Conservation (phyloP, 2,329 filamentous ascomycete genomes). For the Rhynchosporium secalis region DNA sequence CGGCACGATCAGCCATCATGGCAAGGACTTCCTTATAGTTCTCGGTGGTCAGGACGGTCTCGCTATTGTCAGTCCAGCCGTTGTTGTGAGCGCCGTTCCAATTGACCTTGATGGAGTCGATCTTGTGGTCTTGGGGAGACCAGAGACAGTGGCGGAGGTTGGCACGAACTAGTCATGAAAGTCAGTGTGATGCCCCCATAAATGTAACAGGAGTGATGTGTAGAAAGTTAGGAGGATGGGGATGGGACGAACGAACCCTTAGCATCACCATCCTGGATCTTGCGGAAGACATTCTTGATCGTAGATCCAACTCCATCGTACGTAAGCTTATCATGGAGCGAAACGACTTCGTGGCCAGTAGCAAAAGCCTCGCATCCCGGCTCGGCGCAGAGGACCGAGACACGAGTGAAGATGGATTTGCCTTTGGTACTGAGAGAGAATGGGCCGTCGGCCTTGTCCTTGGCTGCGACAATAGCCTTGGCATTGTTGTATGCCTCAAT, state of each 20-base stretch:
- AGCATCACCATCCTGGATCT: conserved; percentile 2
- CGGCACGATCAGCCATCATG: background rate
- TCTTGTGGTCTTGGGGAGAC: conserved; percentile 14
- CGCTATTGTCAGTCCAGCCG: conserved; percentile 5
- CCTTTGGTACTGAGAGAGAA: background rate
- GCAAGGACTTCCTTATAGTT: conserved; percentile 3
- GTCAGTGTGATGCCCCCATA: background rate
- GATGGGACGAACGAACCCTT: background rate
- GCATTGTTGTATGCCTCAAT: background rate
- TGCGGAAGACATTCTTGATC: conserved; percentile 3
- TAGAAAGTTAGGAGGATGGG: background rate
- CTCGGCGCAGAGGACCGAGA: background rate
- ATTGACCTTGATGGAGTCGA: conserved; percentile 14
- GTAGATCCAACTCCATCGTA: background rate
- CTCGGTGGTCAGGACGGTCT: conserved; percentile 17
- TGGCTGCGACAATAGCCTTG: background rate
- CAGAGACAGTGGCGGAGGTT: conserved; percentile 17
- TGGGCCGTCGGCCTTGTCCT: background rate
- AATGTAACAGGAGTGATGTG: too few relatives aligned
- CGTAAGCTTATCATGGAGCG: background rate
- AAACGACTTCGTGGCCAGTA: conserved; percentile 15
- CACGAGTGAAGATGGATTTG: background rate
- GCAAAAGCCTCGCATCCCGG: background rate
- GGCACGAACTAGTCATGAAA: background rate
- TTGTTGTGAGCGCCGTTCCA: background rate